phyloP scores from a whole-genome alignment of 1,139 yeast species.

The Suhomyces chickasaworum region DNA sequence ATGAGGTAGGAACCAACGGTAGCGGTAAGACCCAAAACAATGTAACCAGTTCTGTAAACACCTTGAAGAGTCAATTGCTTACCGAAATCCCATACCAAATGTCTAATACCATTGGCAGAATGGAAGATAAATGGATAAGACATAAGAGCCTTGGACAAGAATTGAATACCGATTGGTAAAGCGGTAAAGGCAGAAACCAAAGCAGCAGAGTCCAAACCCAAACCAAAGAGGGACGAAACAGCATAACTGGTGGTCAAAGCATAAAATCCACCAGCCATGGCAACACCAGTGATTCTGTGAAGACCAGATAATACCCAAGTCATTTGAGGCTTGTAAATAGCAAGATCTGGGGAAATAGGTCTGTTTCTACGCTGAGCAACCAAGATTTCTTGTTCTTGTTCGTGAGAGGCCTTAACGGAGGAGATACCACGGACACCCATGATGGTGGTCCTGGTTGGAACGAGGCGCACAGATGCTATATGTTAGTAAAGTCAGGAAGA shows the following conservation, averaged over 20 bases:
- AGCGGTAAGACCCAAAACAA: constrained; percentile 73
- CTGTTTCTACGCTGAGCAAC: constrained; percentile 83
- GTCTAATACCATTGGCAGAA: constrained; percentile 84
- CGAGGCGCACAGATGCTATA: constrained; percentile 11
- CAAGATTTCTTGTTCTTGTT: constrained; percentile 68
- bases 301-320: constrained; percentile 78
- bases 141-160: constrained; percentile 65
- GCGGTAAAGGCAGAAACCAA: constrained; percentile 57
- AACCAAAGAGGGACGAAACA: constrained; percentile 63
- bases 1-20: constrained; percentile 61
- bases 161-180: constrained; percentile 64
- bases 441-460: constrained; percentile 10
- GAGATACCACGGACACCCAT: constrained; percentile 39
- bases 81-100: constrained; percentile 89
- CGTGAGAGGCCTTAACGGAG: constrained; percentile 62
- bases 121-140: constrained; percentile 90
- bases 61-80: constrained; percentile 77
- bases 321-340: constrained; percentile 87
- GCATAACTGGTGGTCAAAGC: constrained; percentile 77
- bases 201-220: constrained; percentile 63
- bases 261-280: constrained; percentile 77
- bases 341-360: constrained; percentile 89
- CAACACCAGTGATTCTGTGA: constrained; percentile 89
- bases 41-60: constrained; percentile 90
- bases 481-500: constrained; percentile 5